Evolutionary conservation across 352 stramenopile genomes (phyloP).

Genomic region (Globisporangium nagaii): DNA sequence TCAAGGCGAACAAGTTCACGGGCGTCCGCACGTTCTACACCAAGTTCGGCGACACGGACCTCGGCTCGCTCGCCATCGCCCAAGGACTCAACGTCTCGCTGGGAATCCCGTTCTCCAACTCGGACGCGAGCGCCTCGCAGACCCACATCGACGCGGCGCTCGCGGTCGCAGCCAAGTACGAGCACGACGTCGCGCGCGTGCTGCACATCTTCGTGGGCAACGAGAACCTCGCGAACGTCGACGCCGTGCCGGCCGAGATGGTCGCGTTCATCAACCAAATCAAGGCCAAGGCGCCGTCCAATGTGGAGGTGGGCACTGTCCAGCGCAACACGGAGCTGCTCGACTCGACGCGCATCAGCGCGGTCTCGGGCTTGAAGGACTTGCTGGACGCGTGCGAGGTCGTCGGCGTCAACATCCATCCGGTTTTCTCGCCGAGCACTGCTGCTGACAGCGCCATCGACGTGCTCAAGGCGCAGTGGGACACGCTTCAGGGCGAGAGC

Average conservation of each 20-base stretch:
- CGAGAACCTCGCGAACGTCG: conserved; percentile 37
- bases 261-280: conserved; percentile 34
- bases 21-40: conserved; percentile 51
- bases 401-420: conserved; percentile 70
- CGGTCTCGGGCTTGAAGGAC: conserved; percentile 27
- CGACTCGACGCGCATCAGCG: conserved; percentile 26
- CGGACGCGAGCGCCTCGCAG: conserved; percentile 21
- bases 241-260: conserved; percentile 30
- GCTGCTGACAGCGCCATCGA: conserved; percentile 33
- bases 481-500: conserved; percentile 22
- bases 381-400: conserved; percentile 51
- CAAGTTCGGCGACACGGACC: conserved; percentile 26
- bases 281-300: conserved; percentile 18
- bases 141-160: conserved; percentile 31
- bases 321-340: conserved; percentile 50
- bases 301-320: conserved; percentile 34
- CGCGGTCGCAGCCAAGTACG: conserved; percentile 17
- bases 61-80: conserved; percentile 34
- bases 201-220: conserved; percentile 59
- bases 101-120: conserved; percentile 38
- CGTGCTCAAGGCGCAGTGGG: conserved; percentile 38
- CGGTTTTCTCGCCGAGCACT: conserved; percentile 40
- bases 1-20: conserved; percentile 40
- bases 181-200: conserved; percentile 26
- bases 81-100: conserved; percentile 43